A percentile compares a stretch with the other conserved stretches of the same genome.
Evolutionary conservation across 2,329 filamentous ascomycete species (phyloP).

Genomic region (Coccinonectria pachysandricola): DNA sequence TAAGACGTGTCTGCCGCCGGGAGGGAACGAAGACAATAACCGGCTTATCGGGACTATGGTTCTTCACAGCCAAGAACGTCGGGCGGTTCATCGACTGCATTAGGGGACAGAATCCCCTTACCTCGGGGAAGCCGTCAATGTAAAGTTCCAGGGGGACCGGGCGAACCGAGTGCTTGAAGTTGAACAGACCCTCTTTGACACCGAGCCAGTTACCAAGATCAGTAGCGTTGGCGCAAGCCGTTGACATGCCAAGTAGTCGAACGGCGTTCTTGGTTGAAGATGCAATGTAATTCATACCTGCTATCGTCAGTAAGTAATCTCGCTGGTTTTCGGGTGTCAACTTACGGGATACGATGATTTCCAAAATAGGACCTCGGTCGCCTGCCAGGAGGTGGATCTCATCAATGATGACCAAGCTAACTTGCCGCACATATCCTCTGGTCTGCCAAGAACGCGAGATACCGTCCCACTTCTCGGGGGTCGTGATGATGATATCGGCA

Average conservation of each 20-base stretch:
- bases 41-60: conserved; percentile 89
- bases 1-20: conserved; percentile 84
- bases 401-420: conserved; percentile 94
- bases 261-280: conserved; percentile 85
- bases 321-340: no score
- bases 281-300: conserved; percentile 95
- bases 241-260: conserved; percentile 94
- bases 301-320: conserved; percentile 27
- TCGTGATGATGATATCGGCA: conserved; percentile 96
- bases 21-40: conserved; percentile 98
- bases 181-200: conserved; percentile 91
- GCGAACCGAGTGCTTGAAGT: conserved; percentile 93
- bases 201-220: conserved; percentile 95
- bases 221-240: conserved; percentile 88
- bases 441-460: conserved; percentile 99
- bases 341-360: conserved; percentile 76
- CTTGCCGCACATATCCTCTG: conserved; percentile 87
- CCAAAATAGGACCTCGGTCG: conserved; percentile 91
- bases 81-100: conserved; percentile 99
- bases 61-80: conserved; percentile 92
- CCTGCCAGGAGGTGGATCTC: conserved; percentile 97
- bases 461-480: conserved; percentile 99
- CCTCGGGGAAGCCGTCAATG: conserved; percentile 94
- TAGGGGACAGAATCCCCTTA: conserved; percentile 87
- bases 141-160: conserved; percentile 93